Conservation (phyloP, 192 early-diverging fungal genomes). For the Cetraspora pellucida region DNA sequence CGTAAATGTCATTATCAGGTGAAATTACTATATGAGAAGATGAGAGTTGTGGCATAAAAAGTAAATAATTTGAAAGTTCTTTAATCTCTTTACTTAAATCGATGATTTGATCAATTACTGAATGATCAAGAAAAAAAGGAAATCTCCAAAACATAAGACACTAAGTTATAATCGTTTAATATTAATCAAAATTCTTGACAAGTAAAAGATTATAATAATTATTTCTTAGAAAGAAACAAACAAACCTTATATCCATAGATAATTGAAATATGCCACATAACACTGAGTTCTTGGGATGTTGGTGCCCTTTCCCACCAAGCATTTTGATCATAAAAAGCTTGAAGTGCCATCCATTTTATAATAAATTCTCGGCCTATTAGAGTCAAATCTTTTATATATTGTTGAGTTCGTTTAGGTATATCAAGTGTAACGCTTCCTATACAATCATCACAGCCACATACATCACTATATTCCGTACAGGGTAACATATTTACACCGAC, state of each 20-base stretch:
- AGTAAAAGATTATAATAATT: background rate
- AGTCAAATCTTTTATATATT: constrained; percentile 26
- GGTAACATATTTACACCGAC: constrained; percentile 14
- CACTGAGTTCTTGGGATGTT: constrained; percentile 25
- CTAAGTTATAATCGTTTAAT: background rate
- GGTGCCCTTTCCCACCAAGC: constrained; percentile 36
- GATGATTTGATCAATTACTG: background rate
- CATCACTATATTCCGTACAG: constrained; percentile 11
- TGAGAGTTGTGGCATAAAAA: background rate
- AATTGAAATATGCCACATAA: constrained; percentile 35
- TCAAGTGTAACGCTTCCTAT: constrained; percentile 27
- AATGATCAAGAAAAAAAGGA: background rate
- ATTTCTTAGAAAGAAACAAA: background rate
- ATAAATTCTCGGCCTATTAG: constrained; percentile 16
- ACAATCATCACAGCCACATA: constrained; percentile 36
- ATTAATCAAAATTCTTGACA: background rate
- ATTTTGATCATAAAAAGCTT: constrained; percentile 35
- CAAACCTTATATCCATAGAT: constrained; percentile 35
- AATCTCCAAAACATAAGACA: background rate
- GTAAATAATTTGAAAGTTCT: background rate
- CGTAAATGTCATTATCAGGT: background rate
- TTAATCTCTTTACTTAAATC: background rate
- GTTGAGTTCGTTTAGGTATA: constrained; percentile 24
- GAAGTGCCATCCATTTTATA: constrained; percentile 34
- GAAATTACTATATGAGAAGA: background rate